These are phyloP conservation scores for Stagonosporopsis cucurbitacearum DNA, from an alignment of 2,329 filamentous ascomycete species.

Conservation along the genomic window DNA sequence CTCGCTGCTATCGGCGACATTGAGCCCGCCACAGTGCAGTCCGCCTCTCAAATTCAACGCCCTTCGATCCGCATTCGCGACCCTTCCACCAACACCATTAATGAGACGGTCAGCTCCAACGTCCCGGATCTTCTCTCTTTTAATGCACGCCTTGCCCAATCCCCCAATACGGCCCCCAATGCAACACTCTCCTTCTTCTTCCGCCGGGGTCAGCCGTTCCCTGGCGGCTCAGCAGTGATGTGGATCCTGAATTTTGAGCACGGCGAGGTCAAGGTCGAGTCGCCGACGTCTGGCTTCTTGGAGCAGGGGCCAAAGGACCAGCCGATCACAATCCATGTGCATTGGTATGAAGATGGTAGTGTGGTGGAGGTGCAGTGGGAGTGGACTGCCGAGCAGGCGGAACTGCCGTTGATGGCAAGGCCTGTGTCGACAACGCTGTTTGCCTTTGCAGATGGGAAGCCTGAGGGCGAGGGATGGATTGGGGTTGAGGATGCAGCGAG, in stretches of 20 bases:
- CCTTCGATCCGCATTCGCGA: constrained; percentile 9
- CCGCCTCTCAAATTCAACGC: constrained; percentile 27
- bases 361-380: constrained; percentile 55
- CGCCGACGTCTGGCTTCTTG: constrained; percentile 21
- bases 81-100: constrained; percentile 4
- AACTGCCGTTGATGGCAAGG: constrained; percentile 29
- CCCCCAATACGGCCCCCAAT: constrained; percentile 4
- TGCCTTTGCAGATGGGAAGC: constrained; percentile 32
- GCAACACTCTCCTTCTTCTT: constrained; percentile 23
- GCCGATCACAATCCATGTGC: constrained; percentile 55
- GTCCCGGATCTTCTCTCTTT: constrained; percentile 56
- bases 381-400: constrained; percentile 49
- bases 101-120: constrained; percentile 38
- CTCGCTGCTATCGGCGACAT: constrained; percentile 29
- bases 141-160: constrained; percentile 40
- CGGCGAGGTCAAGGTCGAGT: constrained; percentile 25
- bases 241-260: constrained; percentile 28
- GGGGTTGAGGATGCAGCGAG: constrained; percentile 34
- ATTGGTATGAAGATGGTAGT: constrained; percentile 56
- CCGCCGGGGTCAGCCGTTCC: constrained; percentile 27
- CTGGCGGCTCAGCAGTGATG: constrained; percentile 17
- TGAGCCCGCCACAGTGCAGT: constrained; percentile 11
- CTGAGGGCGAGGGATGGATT: constrained; percentile 35
- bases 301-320: constrained; percentile 38
- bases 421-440: constrained; percentile 26